Evolutionary conservation across 352 stramenopile species (phyloP).

Genomic region (Peronosclerospora sorghi): DNA sequence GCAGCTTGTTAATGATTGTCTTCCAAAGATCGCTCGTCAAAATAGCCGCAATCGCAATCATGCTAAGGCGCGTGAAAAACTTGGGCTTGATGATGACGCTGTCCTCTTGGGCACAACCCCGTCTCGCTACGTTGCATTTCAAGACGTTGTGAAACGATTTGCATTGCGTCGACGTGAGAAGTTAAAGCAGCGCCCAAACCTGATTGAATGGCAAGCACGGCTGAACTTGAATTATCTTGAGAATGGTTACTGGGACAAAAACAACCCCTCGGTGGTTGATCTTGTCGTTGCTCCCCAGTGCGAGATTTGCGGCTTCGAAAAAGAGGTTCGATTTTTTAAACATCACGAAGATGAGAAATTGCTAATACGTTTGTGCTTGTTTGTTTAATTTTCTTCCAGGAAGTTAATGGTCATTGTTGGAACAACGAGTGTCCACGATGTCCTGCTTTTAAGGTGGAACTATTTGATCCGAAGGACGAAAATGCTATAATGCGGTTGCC

Average conservation of each 20-base stretch:
- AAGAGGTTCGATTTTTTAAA: conserved; percentile 42
- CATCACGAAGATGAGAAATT: neutral
- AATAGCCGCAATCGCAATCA: conserved; percentile 57
- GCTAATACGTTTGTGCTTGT: conserved; percentile 6
- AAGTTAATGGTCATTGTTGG: conserved; percentile 58
- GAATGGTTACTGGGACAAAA: conserved; percentile 41
- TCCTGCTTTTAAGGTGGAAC: conserved; percentile 50
- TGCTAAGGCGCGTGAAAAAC: conserved; percentile 58
- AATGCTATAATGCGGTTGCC: conserved; percentile 47
- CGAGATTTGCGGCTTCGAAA: conserved; percentile 75
- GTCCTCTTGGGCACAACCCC: conserved; percentile 76
- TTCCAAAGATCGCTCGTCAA: conserved; percentile 38
- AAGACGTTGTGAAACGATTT: conserved; percentile 80
- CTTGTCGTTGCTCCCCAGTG: conserved; percentile 62
- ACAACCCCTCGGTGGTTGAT: conserved; percentile 45
- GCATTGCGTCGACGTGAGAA: conserved; percentile 73
- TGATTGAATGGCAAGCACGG: conserved; percentile 63
- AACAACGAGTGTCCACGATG: conserved; percentile 64
- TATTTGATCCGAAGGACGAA: conserved; percentile 28
- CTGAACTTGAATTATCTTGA: conserved; percentile 56
- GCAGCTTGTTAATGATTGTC: conserved; percentile 52
- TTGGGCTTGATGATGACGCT: conserved; percentile 58
- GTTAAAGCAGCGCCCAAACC: conserved; percentile 77
- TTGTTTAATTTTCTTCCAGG: conserved; percentile 17
- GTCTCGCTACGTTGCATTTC: conserved; percentile 67